These are phyloP conservation scores for Phytophthora tentaculata DNA, from an alignment of 352 stramenopile species.

Conservation along the genomic window DNA sequence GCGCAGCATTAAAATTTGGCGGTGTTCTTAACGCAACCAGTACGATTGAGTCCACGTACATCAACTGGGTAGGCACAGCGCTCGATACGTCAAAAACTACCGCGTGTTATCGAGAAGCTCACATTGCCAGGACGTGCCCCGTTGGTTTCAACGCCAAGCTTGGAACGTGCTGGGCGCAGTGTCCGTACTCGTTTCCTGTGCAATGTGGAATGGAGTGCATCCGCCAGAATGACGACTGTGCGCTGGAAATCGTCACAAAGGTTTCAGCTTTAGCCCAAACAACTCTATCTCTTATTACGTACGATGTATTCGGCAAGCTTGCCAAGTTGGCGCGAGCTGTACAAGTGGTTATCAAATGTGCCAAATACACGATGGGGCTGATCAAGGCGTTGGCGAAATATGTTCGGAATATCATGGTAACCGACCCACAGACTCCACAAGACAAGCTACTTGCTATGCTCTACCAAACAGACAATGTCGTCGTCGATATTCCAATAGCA, in stretches of 20 bases:
- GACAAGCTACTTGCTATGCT: constrained; percentile 43
- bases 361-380: constrained; percentile 28
- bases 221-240: constrained; percentile 43
- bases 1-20: constrained; percentile 13
- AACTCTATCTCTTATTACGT: constrained; percentile 20
- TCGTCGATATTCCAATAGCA: constrained; percentile 46
- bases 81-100: constrained; percentile 26
- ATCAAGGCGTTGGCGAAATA: constrained; percentile 39
- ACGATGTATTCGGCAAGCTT: constrained; percentile 23
- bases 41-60: constrained; percentile 30
- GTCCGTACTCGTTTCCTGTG: constrained; percentile 44
- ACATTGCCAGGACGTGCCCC: constrained; percentile 35
- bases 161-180: constrained; percentile 43
- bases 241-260: constrained; percentile 28
- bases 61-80: constrained; percentile 36
- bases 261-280: constrained; percentile 16
- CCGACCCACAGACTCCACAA: constrained; percentile 31
- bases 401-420: constrained; percentile 32
- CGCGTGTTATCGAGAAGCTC: constrained; percentile 45
- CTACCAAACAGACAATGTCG: constrained; percentile 43
- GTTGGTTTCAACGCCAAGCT: constrained; percentile 20
- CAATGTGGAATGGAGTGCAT: constrained; percentile 49
- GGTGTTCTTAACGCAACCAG: constrained; percentile 21
- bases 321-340: constrained; percentile 19
- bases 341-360: constrained; percentile 34